Conservation (phyloP, 441 rosid species). For the Eutrema salsugineum region DNA sequence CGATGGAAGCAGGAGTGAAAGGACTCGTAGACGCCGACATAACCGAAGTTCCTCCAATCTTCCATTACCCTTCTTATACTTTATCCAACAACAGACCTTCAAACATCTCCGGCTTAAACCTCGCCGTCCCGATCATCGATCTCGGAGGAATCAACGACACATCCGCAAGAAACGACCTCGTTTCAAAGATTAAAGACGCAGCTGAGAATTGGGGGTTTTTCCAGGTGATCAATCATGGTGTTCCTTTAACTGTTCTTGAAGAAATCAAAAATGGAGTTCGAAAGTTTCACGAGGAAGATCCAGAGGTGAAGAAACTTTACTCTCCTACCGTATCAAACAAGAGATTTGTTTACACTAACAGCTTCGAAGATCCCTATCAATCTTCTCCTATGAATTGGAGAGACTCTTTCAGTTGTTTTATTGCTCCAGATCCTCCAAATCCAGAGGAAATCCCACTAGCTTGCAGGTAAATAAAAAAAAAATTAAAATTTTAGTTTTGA, state of each 20-base stretch:
- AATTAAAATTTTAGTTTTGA: neutral
- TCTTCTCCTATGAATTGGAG: slow-evolving; percentile 41
- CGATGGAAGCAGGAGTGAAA: slow-evolving; percentile 9
- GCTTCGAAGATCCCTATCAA: slow-evolving; percentile 16
- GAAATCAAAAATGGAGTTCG: slow-evolving; percentile 38
- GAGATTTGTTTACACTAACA: slow-evolving; percentile 31
- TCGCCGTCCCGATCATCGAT: slow-evolving; percentile 32
- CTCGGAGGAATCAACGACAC: slow-evolving; percentile 4
- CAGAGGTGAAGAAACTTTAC: slow-evolving; percentile 1
- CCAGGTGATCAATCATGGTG: slow-evolving; percentile 37
- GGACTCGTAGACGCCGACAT: slow-evolving; percentile 20
- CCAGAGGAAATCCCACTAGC: slow-evolving; percentile 46
- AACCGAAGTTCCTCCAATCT: slow-evolving; percentile 15
- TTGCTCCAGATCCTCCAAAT: slow-evolving; percentile 42
- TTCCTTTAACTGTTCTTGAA: slow-evolving; percentile 36
- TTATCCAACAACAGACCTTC: neutral
- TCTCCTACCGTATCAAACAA: slow-evolving; percentile 6
- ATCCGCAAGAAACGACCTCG: neutral
- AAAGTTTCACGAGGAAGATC: slow-evolving; percentile 38
- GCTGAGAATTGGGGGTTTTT: slow-evolving; percentile 32
- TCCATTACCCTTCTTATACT: slow-evolving; percentile 3
- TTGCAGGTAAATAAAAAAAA: too few relatives aligned
- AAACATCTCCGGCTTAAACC: neutral
- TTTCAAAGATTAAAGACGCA: slow-evolving; percentile 24
- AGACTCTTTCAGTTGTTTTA: slow-evolving; percentile 35